phyloP scores from a whole-genome alignment of 371 early-diverging fungal genomes.

The Mucor circinelloides region DNA sequence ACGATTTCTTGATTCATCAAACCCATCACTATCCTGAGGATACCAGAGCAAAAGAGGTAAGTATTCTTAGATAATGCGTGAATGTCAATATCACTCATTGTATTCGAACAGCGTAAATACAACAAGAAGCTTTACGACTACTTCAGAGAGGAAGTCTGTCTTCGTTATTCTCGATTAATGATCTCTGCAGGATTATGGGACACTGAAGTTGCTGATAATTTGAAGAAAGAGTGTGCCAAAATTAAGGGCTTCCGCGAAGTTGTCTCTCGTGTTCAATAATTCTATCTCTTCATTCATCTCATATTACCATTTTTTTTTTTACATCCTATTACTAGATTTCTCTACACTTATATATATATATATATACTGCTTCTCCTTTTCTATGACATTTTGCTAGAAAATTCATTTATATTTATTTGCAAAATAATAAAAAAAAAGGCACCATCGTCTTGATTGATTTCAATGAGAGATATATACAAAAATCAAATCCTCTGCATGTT shows the following conservation, averaged over 20 bases:
- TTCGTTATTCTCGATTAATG: constrained; percentile 29
- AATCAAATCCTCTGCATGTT: neutral
- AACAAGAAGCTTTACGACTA: constrained; percentile 66
- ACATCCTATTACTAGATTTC: neutral
- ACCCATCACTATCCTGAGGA: constrained; percentile 67
- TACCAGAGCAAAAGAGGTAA: constrained; percentile 65
- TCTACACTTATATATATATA: neutral
- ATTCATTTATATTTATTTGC: neutral
- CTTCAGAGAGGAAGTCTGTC: constrained; percentile 68
- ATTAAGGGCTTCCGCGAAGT: constrained; percentile 35
- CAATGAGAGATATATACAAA: neutral
- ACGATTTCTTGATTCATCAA: constrained; percentile 69
- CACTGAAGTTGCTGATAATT: constrained; percentile 17
- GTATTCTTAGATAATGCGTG: neutral
- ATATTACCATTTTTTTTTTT: neutral
- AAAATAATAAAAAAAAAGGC: neutral
- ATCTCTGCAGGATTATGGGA: constrained; percentile 25
- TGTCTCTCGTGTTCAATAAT: constrained; percentile 17
- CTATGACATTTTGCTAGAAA: neutral
- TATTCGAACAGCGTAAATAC: constrained; percentile 61
- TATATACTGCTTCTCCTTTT: neutral
- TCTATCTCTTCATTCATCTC: neutral
- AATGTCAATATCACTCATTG: too few relatives aligned
- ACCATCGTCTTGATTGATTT: neutral
- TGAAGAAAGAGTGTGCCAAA: constrained; percentile 26